Base-by-base conservation (phyloP, 2,329 filamentous ascomycete species). In the Diaporthe vaccinii region DNA sequence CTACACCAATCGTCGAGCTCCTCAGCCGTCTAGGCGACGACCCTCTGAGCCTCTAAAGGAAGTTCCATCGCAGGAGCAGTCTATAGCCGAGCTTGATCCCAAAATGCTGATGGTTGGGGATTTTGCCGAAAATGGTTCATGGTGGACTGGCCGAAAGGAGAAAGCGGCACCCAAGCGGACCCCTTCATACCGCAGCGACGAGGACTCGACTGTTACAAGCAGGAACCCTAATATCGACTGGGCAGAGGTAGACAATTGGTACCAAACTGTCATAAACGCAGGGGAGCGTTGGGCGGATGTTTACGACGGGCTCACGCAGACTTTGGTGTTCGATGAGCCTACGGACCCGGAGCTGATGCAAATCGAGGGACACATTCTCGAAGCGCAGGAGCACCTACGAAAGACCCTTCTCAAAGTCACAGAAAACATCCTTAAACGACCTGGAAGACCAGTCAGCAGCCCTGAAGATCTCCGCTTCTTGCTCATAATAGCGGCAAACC, bases 391-490 rank as follows among this genome's bases (percentile, higher is more conserved):
- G 36, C 93, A 96, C 82, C 83, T 92, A 20, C 92, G 94, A 75
- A 88, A 92, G 73, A 89, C 91, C 1, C 84, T 98, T 10, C 85
- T 98, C 34, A 97, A 96, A 82, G 92, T 92, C 14, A 94, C 91
- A 0, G 96, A 98, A 82, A 92, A 90, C 78, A 84, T 98, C 10
- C 86, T 98, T 28, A 97, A 96, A 82, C 90, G 95, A 25, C 95
- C 96, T 0, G 92, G 94, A 1, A 90, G 92, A 44, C 90, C 90
- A 8, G 82, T 98, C 69, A 89, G 87, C 65, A 90, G 91, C 36
- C 91, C 94, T 0, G 90, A 92, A 76, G 92, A 97, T 79, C 86
- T 94, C 53, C 90, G 95, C 8, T 97, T 96, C 82, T 85, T 98
- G 25, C 86, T 98, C 22, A 91, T 98, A 44, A 86, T 97, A 34